Base-by-base conservation (phyloP, 805 yeast genomes). In the Ogataea paraovalis region DNA sequence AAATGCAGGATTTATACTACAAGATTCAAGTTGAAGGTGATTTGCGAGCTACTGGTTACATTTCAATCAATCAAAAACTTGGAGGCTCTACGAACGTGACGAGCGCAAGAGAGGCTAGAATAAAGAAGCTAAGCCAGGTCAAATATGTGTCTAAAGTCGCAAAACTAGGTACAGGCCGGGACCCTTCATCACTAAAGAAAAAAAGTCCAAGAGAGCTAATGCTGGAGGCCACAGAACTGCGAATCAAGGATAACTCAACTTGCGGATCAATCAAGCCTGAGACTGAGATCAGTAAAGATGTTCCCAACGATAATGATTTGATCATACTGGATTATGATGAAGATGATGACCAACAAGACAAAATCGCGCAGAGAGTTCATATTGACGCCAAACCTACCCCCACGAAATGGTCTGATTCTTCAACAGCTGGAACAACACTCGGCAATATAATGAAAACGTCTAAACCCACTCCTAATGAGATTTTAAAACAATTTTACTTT, bases 151-250 rank as follows among this genome's bases (percentile, higher is more conserved):
- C 74, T 1, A 80, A 71, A 47, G 52, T 61, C 0, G 62, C 72
- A 32, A 71, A 65, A 50, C 45, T 71, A 34, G 70, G 71, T 7
- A 54, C 62, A 2, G 53, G 52, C n/a, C 8, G 25, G 23, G 47
- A 41, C 18, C 13, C 5, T 19, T 28, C 39, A n/a, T 25, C 38
- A 1, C 21, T 18, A n/a, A 42, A 23, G 22, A 52, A 44, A 30
- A 58, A 54, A 41, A 55, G 57, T 13, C 51, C 77, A 43, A 67
- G 80, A 33, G 76, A 71, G 5, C 61, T 78, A 41, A 74, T 79
- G 39, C 58, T 78, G 16, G 74, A 72, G 49, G 94, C 95, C 1
- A 83, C 88, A 0, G 83, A 83, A 49, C 65, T 82, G 47, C 67
- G 94, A 40, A 60, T 71, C 18, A 64, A 67, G n/a, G 87, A 80